Conservation (phyloP, 495 filamentous ascomycete genomes). For the Aspergillus ostianus region DNA sequence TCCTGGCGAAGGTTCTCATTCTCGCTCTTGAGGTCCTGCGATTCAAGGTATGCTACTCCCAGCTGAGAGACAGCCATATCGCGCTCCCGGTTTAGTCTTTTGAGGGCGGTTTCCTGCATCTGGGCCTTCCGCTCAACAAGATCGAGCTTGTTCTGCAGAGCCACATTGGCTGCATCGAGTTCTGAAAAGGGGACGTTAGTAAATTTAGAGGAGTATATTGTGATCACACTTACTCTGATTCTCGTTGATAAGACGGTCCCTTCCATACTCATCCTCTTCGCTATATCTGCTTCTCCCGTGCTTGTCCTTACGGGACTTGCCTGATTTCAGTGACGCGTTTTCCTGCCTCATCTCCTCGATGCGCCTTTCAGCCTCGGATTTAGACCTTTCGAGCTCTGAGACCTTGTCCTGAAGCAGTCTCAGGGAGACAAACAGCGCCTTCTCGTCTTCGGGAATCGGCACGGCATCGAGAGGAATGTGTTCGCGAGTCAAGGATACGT, state of each 20-base stretch:
- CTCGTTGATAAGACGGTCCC: constrained; percentile 42
- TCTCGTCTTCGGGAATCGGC: constrained; percentile 67
- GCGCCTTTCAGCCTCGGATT: constrained; percentile 55
- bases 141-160: constrained; percentile 58
- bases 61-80: constrained; percentile 65
- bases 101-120: constrained; percentile 57
- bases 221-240: constrained; percentile 50
- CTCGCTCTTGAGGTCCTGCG: constrained; percentile 61
- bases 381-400: constrained; percentile 56
- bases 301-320: constrained; percentile 45
- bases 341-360: constrained; percentile 57
- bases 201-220: constrained; percentile 1
- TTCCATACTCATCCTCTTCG: constrained; percentile 38
- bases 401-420: constrained; percentile 67
- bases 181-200: constrained; percentile 32
- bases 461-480: constrained; percentile 58
- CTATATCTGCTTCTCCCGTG: constrained; percentile 43
- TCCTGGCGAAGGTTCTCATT: constrained; percentile 50
- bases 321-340: constrained; percentile 52
- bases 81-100: constrained; percentile 60
- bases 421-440: constrained; percentile 66
- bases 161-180: constrained; percentile 57
- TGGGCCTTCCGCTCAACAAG: constrained; percentile 56
- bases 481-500: constrained; percentile 38
- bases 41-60: constrained; percentile 59